A percentile compares a stretch with the other conserved stretches of the same genome.
These are phyloP conservation scores for Lecanoromycetidae sp. DNA, from an alignment of 2,329 filamentous ascomycete genomes.

Conservation along the genomic window DNA sequence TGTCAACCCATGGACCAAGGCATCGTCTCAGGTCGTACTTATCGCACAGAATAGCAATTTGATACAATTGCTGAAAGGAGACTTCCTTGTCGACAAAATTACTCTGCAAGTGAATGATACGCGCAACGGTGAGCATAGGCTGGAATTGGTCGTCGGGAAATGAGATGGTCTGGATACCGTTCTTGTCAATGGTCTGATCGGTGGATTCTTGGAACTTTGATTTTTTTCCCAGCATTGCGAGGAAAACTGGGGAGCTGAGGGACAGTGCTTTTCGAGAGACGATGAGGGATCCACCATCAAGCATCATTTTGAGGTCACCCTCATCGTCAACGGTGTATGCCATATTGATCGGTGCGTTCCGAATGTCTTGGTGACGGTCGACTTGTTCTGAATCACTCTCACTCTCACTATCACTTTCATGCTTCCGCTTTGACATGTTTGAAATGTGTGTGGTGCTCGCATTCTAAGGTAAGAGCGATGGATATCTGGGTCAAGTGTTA, in stretches of 20 bases:
- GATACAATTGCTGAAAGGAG: slow-evolving; percentile 1
- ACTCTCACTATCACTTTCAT: not conserved
- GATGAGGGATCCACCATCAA: not conserved
- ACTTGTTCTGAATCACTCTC: not conserved
- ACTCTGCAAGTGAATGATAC: slow-evolving; percentile 2
- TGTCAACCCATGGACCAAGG: not conserved
- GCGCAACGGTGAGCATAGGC: not conserved
- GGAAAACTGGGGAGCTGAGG: not conserved
- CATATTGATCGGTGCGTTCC: no score
- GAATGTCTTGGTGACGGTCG: not conserved
- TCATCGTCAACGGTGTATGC: not conserved
- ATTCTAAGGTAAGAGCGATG: no score
- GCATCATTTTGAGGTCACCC: not conserved
- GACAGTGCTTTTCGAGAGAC: not conserved
- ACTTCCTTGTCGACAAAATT: not conserved
- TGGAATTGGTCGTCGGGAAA: slow-evolving; percentile 3
- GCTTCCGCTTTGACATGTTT: not conserved
- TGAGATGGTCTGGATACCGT: not conserved
- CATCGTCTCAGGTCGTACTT: slow-evolving; percentile 7
- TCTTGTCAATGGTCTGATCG: not conserved
- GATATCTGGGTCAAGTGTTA: not conserved
- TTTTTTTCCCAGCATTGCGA: not conserved
- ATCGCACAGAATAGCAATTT: slow-evolving; percentile 1
- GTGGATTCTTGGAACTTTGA: slow-evolving; percentile 1
- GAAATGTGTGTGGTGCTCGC: not conserved